Conservation (phyloP, 306 rosid genomes). For the Citrullus colocynthis region DNA sequence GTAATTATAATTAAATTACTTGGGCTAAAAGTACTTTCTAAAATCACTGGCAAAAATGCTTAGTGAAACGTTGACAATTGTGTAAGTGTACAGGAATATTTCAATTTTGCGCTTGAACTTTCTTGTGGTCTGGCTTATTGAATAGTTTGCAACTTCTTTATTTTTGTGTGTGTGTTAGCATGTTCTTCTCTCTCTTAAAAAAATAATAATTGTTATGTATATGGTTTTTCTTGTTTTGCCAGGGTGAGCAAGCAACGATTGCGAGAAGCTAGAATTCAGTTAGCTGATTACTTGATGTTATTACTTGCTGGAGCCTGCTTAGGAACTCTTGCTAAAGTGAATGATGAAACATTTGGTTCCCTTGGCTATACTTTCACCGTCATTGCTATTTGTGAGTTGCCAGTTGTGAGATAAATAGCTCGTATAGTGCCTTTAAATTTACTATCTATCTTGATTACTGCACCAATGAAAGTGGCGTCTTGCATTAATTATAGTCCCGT, state of each 20-base stretch:
- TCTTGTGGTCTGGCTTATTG: neutral
- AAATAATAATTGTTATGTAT: slow-evolving; percentile 7
- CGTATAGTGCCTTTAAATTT: slow-evolving; percentile 4
- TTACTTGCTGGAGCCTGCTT: slow-evolving; percentile 74
- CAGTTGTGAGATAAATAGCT: slow-evolving; percentile 3
- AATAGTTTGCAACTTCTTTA: neutral
- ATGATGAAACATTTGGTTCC: slow-evolving; percentile 55
- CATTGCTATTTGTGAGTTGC: slow-evolving; percentile 69
- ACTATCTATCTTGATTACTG: neutral
- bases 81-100: neutral
- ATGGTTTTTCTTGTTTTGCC: slow-evolving; percentile 16
- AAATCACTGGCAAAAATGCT: neutral
- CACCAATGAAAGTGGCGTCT: neutral
- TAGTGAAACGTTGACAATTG: neutral
- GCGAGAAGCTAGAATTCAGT: slow-evolving; percentile 52
- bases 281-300: slow-evolving; percentile 54
- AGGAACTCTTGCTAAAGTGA: slow-evolving; percentile 62
- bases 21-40: neutral
- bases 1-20: neutral
- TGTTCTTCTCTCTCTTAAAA: neutral
- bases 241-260: slow-evolving; percentile 66
- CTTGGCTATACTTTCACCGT: slow-evolving; percentile 63
- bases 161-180: neutral
- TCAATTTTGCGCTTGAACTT: neutral
- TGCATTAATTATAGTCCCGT: neutral